phyloP scores from a whole-genome alignment of 768 basidiomycete genomes.

The Russula vinacea region DNA sequence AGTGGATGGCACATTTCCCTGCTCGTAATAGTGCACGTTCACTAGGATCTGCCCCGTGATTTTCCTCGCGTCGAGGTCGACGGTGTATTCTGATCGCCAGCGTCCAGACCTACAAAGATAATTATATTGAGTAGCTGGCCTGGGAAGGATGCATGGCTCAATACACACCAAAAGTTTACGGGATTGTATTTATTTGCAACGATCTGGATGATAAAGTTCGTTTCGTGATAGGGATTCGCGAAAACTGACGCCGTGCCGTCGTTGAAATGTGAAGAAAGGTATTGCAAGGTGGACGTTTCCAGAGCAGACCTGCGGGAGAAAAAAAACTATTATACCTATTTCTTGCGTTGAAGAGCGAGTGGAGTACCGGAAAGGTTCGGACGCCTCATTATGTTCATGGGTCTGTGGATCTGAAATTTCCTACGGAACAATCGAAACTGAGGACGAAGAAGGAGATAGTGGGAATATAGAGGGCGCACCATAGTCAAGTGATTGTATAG shows the following conservation, averaged over 20 bases:
- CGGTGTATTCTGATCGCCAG: constrained; percentile 85
- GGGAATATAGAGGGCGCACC: constrained; percentile 45
- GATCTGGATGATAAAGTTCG: constrained; percentile 66
- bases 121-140: neutral
- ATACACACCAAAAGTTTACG: constrained; percentile 80
- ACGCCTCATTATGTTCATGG: constrained; percentile 56
- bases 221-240: constrained; percentile 45
- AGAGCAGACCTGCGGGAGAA: constrained; percentile 55
- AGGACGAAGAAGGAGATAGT: neutral
- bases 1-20: constrained; percentile 71
- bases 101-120: constrained; percentile 71
- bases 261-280: constrained; percentile 77
- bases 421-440: constrained; percentile 38
- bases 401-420: constrained; percentile 73
- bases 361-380: constrained; percentile 74
- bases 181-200: constrained; percentile 98
- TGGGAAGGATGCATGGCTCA: neutral
- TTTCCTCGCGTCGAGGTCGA: constrained; percentile 61
- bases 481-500: constrained; percentile 81
- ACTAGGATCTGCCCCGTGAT: constrained; percentile 73
- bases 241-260: constrained; percentile 78
- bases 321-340: neutral
- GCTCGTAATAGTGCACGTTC: constrained; percentile 96
- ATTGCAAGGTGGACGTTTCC: constrained; percentile 61
- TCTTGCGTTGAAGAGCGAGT: neutral